Percentiles rank a stretch among this genome's conserved stretches.
Evolutionary conservation across 2,329 filamentous ascomycete species (phyloP).

Genomic region (Chrysosporium queenslandicum): DNA sequence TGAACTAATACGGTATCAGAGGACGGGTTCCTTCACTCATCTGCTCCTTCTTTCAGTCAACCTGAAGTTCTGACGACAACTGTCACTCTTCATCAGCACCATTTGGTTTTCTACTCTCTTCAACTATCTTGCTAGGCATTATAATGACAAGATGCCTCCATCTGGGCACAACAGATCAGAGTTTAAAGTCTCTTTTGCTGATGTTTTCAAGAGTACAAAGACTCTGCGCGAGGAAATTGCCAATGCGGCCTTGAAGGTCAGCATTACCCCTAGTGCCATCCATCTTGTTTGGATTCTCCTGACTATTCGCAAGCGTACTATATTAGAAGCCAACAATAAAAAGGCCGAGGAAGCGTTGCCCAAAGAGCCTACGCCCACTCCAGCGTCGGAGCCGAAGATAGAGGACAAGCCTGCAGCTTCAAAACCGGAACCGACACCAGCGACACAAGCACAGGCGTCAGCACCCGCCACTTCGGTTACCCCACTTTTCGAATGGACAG

Average conservation of each 20-base stretch:
- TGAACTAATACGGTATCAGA: neutral
- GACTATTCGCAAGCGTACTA: slow-evolving; percentile 3
- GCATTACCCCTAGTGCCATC: slow-evolving; percentile 7
- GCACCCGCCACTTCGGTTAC: neutral
- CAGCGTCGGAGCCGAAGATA: neutral
- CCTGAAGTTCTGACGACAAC: too few relatives aligned
- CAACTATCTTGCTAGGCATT: neutral
- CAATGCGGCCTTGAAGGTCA: slow-evolving; percentile 16
- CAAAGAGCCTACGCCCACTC: neutral
- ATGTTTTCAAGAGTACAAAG: slow-evolving; percentile 21
- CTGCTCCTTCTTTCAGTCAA: neutral
- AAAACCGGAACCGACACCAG: neutral
- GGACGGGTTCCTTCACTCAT: neutral
- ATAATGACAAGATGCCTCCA: slow-evolving; percentile 10
- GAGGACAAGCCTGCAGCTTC: neutral
- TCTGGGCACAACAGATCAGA: neutral
- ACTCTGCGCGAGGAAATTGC: slow-evolving; percentile 17
- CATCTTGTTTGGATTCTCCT: neutral
- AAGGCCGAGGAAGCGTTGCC: neutral
- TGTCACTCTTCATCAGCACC: neutral
- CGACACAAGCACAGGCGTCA: neutral
- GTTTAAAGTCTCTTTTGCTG: slow-evolving; percentile 17
- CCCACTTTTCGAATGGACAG: slow-evolving; percentile 16
- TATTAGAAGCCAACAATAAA: slow-evolving; percentile 12
- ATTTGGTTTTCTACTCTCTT: neutral